Base-by-base conservation (phyloP, 164 flowering plant genomes). In the Annona cherimola region DNA sequence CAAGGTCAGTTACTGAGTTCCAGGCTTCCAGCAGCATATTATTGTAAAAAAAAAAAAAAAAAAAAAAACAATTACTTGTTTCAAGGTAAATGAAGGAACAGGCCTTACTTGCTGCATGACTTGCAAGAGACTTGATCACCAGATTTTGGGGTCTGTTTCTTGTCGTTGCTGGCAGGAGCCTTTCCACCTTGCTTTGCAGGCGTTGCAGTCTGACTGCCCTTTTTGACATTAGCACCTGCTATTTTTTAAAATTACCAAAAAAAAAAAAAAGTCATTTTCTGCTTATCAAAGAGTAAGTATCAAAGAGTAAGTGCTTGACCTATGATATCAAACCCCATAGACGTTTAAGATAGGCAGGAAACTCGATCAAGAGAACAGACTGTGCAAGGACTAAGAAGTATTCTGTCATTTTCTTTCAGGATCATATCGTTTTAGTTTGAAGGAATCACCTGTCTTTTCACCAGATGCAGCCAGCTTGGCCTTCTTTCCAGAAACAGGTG, bases 151-250 rank as follows among this genome's bases (percentile, higher is more conserved):
- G 86, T 75, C 72, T 85, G 88, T 16, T 83, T 57, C 79, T 81
- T 83, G 63, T 78, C 85, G 39, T 8, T 71, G 69, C 74, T 78
- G 5, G 83, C 85, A 54, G 78, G 74, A 8, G 81, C 75, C 73
- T 87, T 89, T 4, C 78, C 90, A 67, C 74, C 81, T 67, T 86
- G 85, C 78, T 89, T 91, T 11, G 87, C 61, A 12, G 97, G 94
- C 60, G 97, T 91, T 8, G 86, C 92, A 2, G 66, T 75, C 72
- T 88, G 94, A 45, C 73, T 77, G n/a, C 35, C 78, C 78, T 89
- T 89, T 76, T 88, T 89, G 63, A 84, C 85, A 76, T 87, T 91
- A 79, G 77, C 55, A 74, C 66, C 71, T 78, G 75, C 42, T 39
- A 16, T 12, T 63, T 64, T 16, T 66, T 66, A n/a, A 20, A 16